phyloP scores from a whole-genome alignment of 176 grass and related monocot species.

The Canna indica region DNA sequence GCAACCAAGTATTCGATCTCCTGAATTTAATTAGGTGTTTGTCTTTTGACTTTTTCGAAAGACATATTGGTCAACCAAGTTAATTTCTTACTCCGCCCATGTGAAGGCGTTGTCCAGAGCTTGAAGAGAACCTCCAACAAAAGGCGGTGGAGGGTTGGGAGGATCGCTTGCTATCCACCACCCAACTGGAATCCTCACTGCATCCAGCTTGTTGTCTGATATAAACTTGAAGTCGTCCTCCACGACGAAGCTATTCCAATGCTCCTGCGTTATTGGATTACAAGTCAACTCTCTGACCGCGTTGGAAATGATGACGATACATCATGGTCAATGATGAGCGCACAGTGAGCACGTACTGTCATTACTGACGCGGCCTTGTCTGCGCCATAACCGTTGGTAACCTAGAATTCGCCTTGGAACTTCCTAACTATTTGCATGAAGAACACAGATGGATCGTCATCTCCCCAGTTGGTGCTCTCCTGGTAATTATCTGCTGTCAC shows the following conservation, averaged over 20 bases:
- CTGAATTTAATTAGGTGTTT: no score
- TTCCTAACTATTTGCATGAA: slow-evolving; percentile 5
- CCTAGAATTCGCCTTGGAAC: slow-evolving; percentile 53
- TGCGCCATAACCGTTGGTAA: slow-evolving; percentile 52
- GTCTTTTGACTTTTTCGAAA: no score
- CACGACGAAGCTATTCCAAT: slow-evolving; percentile 47
- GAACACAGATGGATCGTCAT: slow-evolving; percentile 60
- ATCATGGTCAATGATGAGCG: no score
- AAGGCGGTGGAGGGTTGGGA: slow-evolving; percentile 39
- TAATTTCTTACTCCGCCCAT: slow-evolving; percentile 57
- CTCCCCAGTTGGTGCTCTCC: slow-evolving; percentile 37
- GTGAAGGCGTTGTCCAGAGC: slow-evolving; percentile 56
- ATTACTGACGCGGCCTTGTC: slow-evolving; percentile 27
- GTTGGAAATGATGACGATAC: no score
- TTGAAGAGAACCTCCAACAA: slow-evolving; percentile 43
- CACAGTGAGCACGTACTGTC: no score
- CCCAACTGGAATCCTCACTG: slow-evolving; percentile 58
- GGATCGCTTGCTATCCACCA: slow-evolving; percentile 66
- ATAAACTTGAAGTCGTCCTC: slow-evolving; percentile 56
- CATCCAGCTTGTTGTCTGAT: slow-evolving; percentile 19
- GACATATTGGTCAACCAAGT: no score
- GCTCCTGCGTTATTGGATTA: no score
- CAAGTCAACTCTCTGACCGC: no score
- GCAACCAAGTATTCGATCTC: no score
- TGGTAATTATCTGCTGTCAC: slow-evolving; percentile 36